Base-by-base conservation (phyloP, 1,139 yeast genomes). In the Casaregolazyma lundiana region DNA sequence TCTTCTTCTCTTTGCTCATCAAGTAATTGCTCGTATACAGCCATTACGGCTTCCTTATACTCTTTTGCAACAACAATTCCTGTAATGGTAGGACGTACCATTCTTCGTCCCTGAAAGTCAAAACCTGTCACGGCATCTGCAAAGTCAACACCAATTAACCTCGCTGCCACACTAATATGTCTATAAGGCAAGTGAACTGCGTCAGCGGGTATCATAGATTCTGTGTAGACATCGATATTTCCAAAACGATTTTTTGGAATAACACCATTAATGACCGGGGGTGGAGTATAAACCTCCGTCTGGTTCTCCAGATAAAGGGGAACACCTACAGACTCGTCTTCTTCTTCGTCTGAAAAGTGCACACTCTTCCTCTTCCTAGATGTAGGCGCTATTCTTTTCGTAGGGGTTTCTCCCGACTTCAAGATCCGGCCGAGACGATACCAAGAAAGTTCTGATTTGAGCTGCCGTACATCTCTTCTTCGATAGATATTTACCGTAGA, bases 71-170 rank as follows among this genome's bases (percentile, higher is more conserved):
- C 80, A 2, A 92, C 84, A 21, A 89, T 76, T 1, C 98, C 98
- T 2, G 83, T 81, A 45, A 81, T 77, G 48, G 72, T 70, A 0
- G 95, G 95, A 17, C 79, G 79, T 0, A 84, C 81, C 3, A 67
- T 67, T 40, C 76, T 61, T 3, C 61, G 52, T 9, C 51, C 48
- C 11, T 54, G 73, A 64, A 86, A 92, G 49, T 86, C 92, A 67
- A 94, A 90, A 0, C 94, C 89, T 3, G 83, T 81, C 3, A 90
- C 88, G 0, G 97, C 97, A 42, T 78, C 80, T 0, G 96, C 97
- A 66, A 75, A 89, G 58, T 88, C 96, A 5, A 92, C 73, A 0
- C 76, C 80, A 18, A 90, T 57, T 1, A 81, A 61, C 47, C 73
- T 75, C 0, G 95, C 95, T 0, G 97, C 96, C 46, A 72, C 72